Evolutionary conservation across 345 rosid species (phyloP), one percentile per base, ranked within the genome.

Genomic region (Syzygium aqueum): DNA sequence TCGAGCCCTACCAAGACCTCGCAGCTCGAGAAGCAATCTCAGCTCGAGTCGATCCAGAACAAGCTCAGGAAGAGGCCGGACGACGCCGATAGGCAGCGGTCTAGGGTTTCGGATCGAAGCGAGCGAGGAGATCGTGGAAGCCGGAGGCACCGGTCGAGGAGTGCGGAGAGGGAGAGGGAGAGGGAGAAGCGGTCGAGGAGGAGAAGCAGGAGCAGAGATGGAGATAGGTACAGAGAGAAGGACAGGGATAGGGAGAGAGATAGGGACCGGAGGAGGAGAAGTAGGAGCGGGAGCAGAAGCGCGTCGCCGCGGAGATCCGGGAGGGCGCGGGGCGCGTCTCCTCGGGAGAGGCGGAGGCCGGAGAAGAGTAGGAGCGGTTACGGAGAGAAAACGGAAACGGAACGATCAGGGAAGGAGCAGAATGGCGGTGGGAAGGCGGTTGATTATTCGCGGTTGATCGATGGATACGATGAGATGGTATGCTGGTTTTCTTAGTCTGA

Each of bases 391-490:
- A 73, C 11, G 46, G 84, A 84, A 50, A 84, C 28, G 56, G 59
- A 84, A 23, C 21, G 53, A 56, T 80, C 56, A 65, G 90, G 91
- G 90, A 92, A 92, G 88, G 57, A 30, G 52, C 87, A 33, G 77
- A 89, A 89, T 77, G 77, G 84, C 3, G 84, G 22, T 22, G 89
- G 82, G 56, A 83, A 51, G 78, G 89, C 53, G 27, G 88, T 27
- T 86, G 95, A 97, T 92, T 95, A 94, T 90, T 91, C 96, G 15
- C 89, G 88, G 56, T 87, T 94, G 86, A 94, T 97, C 87, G 88
- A 92, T 67, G 97, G 98, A 88, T 96, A 94, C 85, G 95, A 95
- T 84, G 91, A 89, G 25, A 94, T 96, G 99, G 99, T 97, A 88
- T 13, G 13, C 40, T 30, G 3, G 6, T 30, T 22, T 33, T 21